Evolutionary conservation across 257 asterid species (phyloP), one percentile per base, ranked within the genome.

Genomic region (Solanum etuberosum): DNA sequence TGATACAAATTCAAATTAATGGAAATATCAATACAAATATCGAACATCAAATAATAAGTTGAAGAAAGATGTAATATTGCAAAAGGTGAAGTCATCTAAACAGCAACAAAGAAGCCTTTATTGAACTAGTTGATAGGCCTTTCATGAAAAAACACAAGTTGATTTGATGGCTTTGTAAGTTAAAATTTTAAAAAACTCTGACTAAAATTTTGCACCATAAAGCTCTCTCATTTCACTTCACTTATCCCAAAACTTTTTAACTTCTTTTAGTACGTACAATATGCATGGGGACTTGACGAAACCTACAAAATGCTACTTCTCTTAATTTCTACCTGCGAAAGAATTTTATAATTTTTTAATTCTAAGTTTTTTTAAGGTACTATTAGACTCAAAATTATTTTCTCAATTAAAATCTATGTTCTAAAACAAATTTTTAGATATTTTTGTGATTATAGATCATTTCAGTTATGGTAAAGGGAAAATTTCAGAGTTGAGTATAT

Each of bases 21-120:
- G 0, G 0, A 2, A 65, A 12, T 0, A 7, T 2, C 13, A 25
- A 14, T 67, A 68, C 0, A 34, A 34, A 34, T 71, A 4, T 32
- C 14, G 2, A 34, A 32, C 6, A 1, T 3, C 4, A 1, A 1
- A 1, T 3, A 1, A 65, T 5, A 13, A 27, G 0, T 5, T 2
- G 9, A 18, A 34, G 9, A 7, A 34, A 27, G 0, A 43, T 43
- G 27, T 43, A 43, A 27, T 23, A 27, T 20, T 46, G 85, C 67
- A 80, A 46, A 46, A 80, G 27, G 84, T 25, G 85, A 80, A 80
- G 20, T 80, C 42, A 80, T 46, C 20, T 27, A 80, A 80, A 29
- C 68, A 80, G 85, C 85, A 78, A 31, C 85, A 80, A 46, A 48
- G 0, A 80, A 18, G 68, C 85, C 85, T 80, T 80, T 46, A 46